These are phyloP conservation scores for Colletotrichum sidae DNA, from an alignment of 2,329 filamentous ascomycete species.

Conservation along the genomic window DNA sequence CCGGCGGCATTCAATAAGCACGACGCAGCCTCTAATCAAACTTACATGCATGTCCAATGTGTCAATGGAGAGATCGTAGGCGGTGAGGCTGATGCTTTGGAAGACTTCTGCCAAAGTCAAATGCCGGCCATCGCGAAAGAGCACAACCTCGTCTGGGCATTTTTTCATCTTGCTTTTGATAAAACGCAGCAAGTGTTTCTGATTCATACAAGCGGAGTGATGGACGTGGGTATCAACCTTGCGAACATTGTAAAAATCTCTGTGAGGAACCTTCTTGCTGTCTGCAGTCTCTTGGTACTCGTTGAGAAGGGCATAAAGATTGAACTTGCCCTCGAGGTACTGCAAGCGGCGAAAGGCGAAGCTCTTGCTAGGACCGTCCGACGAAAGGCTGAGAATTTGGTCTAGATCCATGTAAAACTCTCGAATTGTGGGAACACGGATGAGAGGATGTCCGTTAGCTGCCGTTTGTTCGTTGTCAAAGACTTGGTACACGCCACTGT, in stretches of 20 bases:
- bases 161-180: conserved; percentile 99
- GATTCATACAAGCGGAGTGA: conserved; percentile 99
- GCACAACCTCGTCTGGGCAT: conserved; percentile 90
- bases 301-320: conserved; percentile 91
- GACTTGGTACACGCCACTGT: conserved; percentile 91
- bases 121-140: conserved; percentile 92
- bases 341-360: conserved; percentile 95
- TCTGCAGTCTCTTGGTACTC: conserved; percentile 98
- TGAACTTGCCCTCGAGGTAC: conserved; percentile 97
- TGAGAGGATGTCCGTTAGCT: conserved; percentile 74
- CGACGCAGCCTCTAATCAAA: conserved; percentile 39
- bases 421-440: conserved; percentile 89
- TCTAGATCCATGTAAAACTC: conserved; percentile 98
- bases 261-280: conserved; percentile 95
- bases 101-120: conserved; percentile 94
- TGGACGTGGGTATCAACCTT: conserved; percentile 99
- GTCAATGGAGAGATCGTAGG: conserved; percentile 97
- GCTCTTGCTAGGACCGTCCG: conserved; percentile 95
- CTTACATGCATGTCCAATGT: conserved; percentile 97
- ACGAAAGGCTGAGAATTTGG: conserved; percentile 86
- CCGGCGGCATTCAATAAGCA: not conserved
- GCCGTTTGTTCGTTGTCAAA: conserved; percentile 77
- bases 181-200: conserved; percentile 96
- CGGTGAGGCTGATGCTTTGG: conserved; percentile 95
- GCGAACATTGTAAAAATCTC: conserved; percentile 98